Conservation (phyloP, 257 asterid genomes). For the Solanum chmielewskii region DNA sequence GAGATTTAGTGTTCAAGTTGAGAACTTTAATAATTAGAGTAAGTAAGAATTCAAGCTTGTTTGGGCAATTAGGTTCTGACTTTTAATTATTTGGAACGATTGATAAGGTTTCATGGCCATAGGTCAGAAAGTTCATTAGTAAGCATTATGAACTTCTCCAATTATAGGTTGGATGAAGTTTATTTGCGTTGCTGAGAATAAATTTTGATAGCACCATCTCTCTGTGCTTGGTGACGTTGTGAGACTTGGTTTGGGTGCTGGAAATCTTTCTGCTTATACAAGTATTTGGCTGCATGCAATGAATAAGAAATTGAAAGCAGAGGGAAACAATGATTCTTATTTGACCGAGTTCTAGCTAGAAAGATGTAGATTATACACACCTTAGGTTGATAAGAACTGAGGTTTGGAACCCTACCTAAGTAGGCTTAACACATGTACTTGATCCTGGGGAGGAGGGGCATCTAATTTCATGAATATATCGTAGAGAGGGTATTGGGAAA, state of each 20-base stretch:
- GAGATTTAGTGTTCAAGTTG: background rate
- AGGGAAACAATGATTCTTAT: background rate
- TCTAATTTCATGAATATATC: background rate
- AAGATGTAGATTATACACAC: background rate
- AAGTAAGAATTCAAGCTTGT: background rate
- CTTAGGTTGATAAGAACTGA: background rate
- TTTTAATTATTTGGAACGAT: background rate
- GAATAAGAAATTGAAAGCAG: background rate
- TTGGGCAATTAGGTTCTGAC: background rate
- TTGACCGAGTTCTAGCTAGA: background rate
- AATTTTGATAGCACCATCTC: background rate
- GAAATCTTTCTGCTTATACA: background rate
- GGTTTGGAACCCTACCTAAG: background rate
- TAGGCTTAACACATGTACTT: background rate
- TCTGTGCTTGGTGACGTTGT: background rate
- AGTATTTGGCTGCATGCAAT: background rate
- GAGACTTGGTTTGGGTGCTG: background rate
- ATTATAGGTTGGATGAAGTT: background rate
- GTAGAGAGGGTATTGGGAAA: background rate
- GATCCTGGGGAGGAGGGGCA: background rate
- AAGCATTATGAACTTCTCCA: background rate
- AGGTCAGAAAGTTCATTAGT: background rate
- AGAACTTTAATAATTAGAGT: background rate
- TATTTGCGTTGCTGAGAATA: background rate
- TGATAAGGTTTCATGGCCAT: background rate